phyloP scores from a whole-genome alignment of 148 eudicot genomes.

The Cornus controversa region DNA sequence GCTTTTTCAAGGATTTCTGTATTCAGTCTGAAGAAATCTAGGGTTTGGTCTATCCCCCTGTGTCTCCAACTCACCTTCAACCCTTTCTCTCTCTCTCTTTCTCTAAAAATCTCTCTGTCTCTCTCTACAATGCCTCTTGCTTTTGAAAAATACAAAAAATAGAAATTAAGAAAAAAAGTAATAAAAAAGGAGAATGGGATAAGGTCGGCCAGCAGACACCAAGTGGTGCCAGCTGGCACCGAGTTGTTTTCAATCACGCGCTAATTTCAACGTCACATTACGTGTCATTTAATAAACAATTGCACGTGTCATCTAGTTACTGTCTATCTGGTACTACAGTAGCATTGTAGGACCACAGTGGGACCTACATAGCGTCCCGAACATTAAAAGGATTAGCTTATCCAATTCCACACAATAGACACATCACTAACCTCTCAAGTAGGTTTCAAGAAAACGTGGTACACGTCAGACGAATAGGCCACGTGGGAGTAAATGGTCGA shows the following conservation, averaged over 20 bases:
- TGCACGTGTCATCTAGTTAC: background rate
- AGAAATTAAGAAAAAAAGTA: background rate
- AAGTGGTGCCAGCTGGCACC: slow-evolving; percentile 24
- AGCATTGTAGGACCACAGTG: background rate
- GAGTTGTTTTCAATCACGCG: slow-evolving; percentile 13
- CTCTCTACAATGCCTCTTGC: background rate
- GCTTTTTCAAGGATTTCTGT: slow-evolving; percentile 12
- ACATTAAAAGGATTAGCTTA: too few relatives aligned
- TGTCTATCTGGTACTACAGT: background rate
- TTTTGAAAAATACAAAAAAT: slow-evolving; percentile 9
- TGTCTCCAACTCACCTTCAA: background rate
- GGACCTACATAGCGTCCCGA: background rate
- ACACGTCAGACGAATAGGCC: background rate
- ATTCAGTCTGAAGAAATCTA: slow-evolving; percentile 14
- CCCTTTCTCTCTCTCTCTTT: too few relatives aligned
- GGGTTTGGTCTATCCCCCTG: slow-evolving; percentile 13
- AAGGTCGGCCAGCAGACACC: slow-evolving; percentile 23
- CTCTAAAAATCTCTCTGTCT: background rate
- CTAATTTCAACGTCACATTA: background rate
- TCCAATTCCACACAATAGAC: too few relatives aligned
- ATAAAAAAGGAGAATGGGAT: slow-evolving; percentile 14
- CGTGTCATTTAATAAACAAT: background rate
- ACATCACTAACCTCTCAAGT: background rate
- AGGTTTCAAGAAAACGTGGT: background rate
- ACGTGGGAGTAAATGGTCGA: background rate